These are phyloP conservation scores for Globisporangium canariense DNA, from an alignment of 352 stramenopile species.

Conservation along the genomic window DNA sequence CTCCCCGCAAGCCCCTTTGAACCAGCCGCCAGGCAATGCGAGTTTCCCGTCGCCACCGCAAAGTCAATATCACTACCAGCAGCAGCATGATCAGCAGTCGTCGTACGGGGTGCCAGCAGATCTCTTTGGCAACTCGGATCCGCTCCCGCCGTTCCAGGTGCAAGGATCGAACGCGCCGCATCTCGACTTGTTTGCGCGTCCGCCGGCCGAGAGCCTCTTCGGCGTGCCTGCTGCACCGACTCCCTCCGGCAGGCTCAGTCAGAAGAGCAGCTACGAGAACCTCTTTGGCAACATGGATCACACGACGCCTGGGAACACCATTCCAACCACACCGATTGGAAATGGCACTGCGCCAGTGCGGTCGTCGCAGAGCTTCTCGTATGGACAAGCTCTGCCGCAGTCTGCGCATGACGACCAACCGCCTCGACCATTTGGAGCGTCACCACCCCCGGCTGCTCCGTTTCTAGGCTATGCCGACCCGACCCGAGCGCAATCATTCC, in stretches of 20 bases:
- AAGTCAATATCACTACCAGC: conserved; percentile 8
- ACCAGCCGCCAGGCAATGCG: neutral
- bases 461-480: conserved; percentile 62
- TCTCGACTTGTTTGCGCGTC: conserved; percentile 24
- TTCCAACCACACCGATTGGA: conserved; percentile 17
- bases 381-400: conserved; percentile 26
- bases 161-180: conserved; percentile 18
- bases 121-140: conserved; percentile 12
- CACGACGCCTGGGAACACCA: conserved; percentile 4
- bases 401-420: conserved; percentile 11
- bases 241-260: conserved; percentile 21
- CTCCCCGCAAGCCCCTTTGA: conserved; percentile 12
- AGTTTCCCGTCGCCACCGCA: neutral
- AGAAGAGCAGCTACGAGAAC: conserved; percentile 35
- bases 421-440: conserved; percentile 9
- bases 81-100: neutral
- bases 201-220: conserved; percentile 37
- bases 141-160: conserved; percentile 29
- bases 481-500: conserved; percentile 44
- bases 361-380: conserved; percentile 47
- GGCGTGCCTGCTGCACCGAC: conserved; percentile 28
- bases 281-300: conserved; percentile 38
- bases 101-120: conserved; percentile 15
- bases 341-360: conserved; percentile 14
- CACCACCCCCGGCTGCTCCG: conserved; percentile 57